Percentiles rank a stretch among this genome's conserved stretches.
These are phyloP conservation scores for Neoboletus subvelutipes DNA, from an alignment of 768 basidiomycete genomes.

Conservation along the genomic window DNA sequence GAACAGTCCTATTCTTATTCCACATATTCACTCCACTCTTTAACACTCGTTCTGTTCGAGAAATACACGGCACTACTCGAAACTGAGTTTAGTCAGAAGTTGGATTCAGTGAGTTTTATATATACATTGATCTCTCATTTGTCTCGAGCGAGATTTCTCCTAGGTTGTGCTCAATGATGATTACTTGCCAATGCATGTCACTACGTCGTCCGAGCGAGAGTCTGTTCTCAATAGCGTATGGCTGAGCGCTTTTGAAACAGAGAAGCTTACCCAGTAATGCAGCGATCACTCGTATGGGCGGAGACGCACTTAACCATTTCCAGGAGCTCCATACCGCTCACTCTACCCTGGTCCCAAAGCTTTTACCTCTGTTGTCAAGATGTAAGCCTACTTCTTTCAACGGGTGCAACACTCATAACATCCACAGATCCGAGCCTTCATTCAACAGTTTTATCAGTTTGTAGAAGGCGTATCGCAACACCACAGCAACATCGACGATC, in stretches of 20 bases:
- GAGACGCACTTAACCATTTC: conserved; percentile 2
- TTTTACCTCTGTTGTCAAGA: conserved; percentile 95
- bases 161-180: conserved; percentile 89
- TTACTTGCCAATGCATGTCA: conserved; percentile 80
- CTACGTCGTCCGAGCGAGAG: conserved; percentile 59
- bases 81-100: conserved; percentile 73
- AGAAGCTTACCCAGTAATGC: conserved; percentile 53
- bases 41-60: conserved; percentile 88
- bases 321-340: conserved; percentile 65
- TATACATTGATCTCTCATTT: background rate
- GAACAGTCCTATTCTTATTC: conserved; percentile 82
- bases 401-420: background rate
- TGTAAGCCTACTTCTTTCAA: conserved; percentile 37
- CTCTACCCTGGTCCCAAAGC: conserved; percentile 91
- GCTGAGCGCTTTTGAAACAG: conserved; percentile 68
- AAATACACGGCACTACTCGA: conserved; percentile 83
- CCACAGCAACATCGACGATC: conserved; percentile 87
- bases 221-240: conserved; percentile 80
- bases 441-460: conserved; percentile 95
- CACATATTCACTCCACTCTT: conserved; percentile 74
- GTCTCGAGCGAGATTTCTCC: background rate
- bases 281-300: background rate
- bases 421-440: conserved; percentile 76
- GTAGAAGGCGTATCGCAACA: conserved; percentile 93
- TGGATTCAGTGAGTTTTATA: conserved; percentile 64